Evolutionary conservation across 1,284 basidiomycete species (phyloP).

Genomic region (Ganoderma multipileum): DNA sequence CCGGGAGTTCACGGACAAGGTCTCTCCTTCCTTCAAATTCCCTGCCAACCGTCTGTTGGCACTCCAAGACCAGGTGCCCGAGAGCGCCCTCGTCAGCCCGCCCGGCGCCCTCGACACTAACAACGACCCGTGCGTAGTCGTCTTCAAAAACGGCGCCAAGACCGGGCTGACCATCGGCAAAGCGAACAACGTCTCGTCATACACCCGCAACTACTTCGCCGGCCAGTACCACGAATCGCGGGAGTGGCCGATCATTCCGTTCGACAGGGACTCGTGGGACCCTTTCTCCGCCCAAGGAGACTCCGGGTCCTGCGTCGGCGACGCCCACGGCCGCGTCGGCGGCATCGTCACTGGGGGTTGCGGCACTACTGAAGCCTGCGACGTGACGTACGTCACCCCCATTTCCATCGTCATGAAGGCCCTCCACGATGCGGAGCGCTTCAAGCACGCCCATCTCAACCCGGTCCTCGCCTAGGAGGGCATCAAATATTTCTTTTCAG

Average conservation of each 20-base stretch:
- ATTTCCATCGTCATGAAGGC: background rate
- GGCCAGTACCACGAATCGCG: background rate
- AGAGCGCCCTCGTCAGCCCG: conserved; percentile 6
- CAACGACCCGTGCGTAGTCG: background rate
- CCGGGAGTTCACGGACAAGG: conserved; percentile 15
- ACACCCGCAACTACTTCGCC: background rate
- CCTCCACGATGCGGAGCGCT: background rate
- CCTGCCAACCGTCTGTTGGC: background rate
- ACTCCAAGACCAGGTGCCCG: conserved; percentile 10
- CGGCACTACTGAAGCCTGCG: background rate
- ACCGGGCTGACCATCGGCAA: background rate
- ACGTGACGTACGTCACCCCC: background rate
- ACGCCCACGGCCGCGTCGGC: background rate
- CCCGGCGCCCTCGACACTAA: background rate
- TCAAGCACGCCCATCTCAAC: background rate
- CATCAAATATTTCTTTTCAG: background rate
- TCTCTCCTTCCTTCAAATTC: conserved; percentile 2
- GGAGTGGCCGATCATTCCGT: background rate
- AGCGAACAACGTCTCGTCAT: background rate
- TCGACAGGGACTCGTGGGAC: background rate
- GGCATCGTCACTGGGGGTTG: background rate
- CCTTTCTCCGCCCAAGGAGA: background rate
- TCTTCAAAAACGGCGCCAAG: background rate
- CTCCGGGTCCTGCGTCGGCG: background rate
- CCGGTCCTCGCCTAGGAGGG: background rate